Base-by-base conservation (phyloP, 306 rosid species). In the Abrus precatorius region DNA sequence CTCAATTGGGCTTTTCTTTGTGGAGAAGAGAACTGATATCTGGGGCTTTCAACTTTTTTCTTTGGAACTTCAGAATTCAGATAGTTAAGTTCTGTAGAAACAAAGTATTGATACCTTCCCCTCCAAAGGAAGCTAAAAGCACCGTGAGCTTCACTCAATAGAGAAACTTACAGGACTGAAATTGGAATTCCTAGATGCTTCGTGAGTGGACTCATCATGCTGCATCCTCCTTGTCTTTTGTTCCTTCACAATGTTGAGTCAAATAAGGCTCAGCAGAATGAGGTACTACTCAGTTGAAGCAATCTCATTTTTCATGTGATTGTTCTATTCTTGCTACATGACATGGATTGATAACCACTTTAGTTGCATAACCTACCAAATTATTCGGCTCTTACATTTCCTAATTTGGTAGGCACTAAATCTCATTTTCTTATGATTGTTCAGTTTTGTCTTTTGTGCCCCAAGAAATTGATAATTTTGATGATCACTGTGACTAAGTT, bases 21-120 rank as follows among this genome's bases (percentile, higher is more conserved):
- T 70, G 72, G 83, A 61, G 70, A 81, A 73, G 62, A 65, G 27
- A 78, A 82, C 20, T 20, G 69, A 84, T 62, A 61, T 56, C 65
- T 54, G 52, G 56, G 54, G 62, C 12, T 87, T 81, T 79, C 79
- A 87, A 84, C 68, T 78, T 90, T 20, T 83, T 76, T 68, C 66
- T 54, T 72, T 40, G 83, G 83, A 79, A 76, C 74, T 69, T 79
- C 83, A 83, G 69, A 56, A 56, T 74, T 84, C 79, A 75, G 69
- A 80, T 64, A 64, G 79, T 73, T 64, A 55, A 83, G 82, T 80
- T 76, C 60, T 47, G 61, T 68, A 40, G 75, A 76, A 74, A 67
- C 83, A 87, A 67, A 87, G 86, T 67, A 85, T 80, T 72, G 92
- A 95, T 93, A 78, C 92, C 90, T 93, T 93, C 72, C 63, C 97